Evolutionary conservation across 1,284 basidiomycete genomes (phyloP).

Genomic region (Leucoagaricus sp.): DNA sequence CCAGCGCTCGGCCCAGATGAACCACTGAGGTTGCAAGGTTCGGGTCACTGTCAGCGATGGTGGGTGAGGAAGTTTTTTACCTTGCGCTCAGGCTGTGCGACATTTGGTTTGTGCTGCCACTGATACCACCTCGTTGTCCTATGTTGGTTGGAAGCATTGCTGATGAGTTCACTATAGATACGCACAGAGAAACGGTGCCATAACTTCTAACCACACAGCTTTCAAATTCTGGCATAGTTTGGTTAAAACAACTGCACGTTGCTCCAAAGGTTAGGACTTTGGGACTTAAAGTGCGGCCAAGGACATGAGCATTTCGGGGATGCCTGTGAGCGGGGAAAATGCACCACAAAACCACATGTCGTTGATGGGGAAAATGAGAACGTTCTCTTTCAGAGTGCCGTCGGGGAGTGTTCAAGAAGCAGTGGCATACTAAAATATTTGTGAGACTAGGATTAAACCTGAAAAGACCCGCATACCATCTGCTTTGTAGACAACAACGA

Average conservation of each 20-base stretch:
- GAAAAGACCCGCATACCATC: conserved; percentile 35
- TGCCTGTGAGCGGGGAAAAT: conserved; percentile 54
- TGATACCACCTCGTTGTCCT: too few species aligned
- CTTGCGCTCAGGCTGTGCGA: too few species aligned
- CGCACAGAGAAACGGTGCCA: conserved; percentile 21
- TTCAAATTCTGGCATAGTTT: conserved; percentile 21
- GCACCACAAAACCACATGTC: conserved; percentile 43
- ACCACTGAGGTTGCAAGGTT: too few species aligned
- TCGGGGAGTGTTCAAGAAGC: conserved; percentile 53
- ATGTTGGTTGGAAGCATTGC: too few species aligned
- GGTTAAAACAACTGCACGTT: conserved; percentile 10
- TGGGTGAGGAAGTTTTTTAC: too few species aligned
- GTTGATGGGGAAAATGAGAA: conserved; percentile 51
- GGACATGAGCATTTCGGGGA: conserved; percentile 50
- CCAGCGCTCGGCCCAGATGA: too few species aligned
- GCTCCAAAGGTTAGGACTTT: conserved; percentile 19
- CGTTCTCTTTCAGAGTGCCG: conserved; percentile 44
- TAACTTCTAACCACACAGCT: conserved; percentile 18
- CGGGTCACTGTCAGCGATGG: too few species aligned
- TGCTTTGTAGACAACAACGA: conserved; percentile 42
- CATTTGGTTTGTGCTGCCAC: too few species aligned
- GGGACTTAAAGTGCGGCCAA: conserved; percentile 5
- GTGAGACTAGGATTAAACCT: background rate
- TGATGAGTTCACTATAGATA: conserved; percentile 27
- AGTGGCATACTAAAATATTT: conserved; percentile 49